Base-by-base conservation (phyloP, 441 rosid species). In the Iberis amara region DNA sequence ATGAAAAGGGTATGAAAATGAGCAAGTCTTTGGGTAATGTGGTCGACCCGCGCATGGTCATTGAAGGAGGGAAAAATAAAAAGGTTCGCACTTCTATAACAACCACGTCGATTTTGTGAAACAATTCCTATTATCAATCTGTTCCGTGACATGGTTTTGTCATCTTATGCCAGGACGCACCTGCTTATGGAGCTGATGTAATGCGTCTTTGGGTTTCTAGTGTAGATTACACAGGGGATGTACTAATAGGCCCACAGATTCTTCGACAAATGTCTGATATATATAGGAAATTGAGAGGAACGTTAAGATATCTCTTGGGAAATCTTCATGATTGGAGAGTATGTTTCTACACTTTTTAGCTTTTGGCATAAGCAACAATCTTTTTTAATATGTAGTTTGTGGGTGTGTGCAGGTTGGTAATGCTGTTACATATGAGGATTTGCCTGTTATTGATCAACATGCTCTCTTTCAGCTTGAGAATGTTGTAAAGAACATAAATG, bases 151-250 rank as follows among this genome's bases (percentile, higher is more conserved):
- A 27, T 49, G 46, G 66, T 4, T 49, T 55, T 37, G 18, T 58
- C 61, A 65, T 59, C 39, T 66, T 44, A 61, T 70, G 68, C 70
- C 81, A 92, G 99, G 96, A 83, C 58, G 80, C 83, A 61, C 96
- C 96, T 36, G 97, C 79, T 44, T 92, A 92, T 60, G 99, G 99
- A 56, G 96, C 94, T 68, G 99, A 92, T 72, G 88, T 89, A 50
- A 69, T 92, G 65, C 85, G 99, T 43, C 95, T 92, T 38, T 92
- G 99, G 99, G 99, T 92, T 71, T 88, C 96, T 50, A 92, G 99
- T 75, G 99, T 92, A 59, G 96, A 92, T 76, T 92, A 88, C 69
- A 74, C 86, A 0, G 84, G 85, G 23, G 99, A 92, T 79, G 92
- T 84, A 39, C 65, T 89, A 73, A 73, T 92, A 43, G 96, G 99